Evolutionary conservation across 768 basidiomycete genomes (phyloP).

Genomic region (Russula lepida): DNA sequence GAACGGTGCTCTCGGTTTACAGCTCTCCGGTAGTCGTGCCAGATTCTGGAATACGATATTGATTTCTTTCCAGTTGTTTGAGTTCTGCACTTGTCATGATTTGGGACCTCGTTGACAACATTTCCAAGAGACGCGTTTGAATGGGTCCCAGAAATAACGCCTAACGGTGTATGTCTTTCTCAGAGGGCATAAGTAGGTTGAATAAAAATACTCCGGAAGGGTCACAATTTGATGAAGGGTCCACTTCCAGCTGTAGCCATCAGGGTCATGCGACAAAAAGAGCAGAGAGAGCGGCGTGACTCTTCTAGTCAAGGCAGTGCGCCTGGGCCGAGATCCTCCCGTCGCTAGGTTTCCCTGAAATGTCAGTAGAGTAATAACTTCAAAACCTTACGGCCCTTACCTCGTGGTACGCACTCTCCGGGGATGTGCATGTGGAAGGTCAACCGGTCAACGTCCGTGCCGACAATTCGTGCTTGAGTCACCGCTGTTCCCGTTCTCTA

Average conservation of each 20-base stretch:
- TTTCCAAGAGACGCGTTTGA: constrained; percentile 54
- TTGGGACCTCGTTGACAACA: constrained; percentile 37
- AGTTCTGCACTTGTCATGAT: neutral
- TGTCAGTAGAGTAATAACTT: neutral
- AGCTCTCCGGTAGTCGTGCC: neutral
- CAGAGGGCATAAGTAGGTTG: constrained; percentile 50
- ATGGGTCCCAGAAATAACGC: constrained; percentile 48
- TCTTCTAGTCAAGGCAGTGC: neutral
- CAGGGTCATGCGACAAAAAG: neutral
- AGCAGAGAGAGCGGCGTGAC: neutral
- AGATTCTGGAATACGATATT: neutral
- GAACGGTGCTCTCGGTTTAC: neutral
- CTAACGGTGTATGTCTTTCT: constrained; percentile 39
- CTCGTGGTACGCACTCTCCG: neutral
- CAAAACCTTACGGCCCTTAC: neutral
- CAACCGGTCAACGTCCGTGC: no score
- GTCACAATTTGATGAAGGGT: neutral
- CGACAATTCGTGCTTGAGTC: neutral
- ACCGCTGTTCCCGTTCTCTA: neutral
- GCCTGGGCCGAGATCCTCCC: neutral
- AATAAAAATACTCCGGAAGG: neutral
- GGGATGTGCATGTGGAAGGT: neutral
- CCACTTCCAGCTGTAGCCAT: neutral
- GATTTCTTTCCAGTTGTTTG: neutral
- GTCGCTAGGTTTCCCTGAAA: neutral